Base-by-base conservation (phyloP, 257 asterid species). In the Solanum microdontum region DNA sequence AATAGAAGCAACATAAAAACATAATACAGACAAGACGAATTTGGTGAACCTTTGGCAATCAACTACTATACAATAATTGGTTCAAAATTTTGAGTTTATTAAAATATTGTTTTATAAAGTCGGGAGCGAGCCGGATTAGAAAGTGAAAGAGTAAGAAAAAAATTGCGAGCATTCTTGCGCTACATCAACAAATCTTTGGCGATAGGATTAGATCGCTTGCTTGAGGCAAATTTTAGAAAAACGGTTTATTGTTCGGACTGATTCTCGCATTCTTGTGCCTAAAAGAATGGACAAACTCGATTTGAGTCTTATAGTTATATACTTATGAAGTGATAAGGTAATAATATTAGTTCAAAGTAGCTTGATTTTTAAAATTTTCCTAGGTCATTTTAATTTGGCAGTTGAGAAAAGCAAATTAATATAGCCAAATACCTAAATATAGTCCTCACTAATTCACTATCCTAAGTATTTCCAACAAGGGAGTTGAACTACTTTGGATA, bases 1-100 rank as follows among this genome's bases (percentile, higher is more conserved):
- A 28, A 48, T 80, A 48, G 69, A 4, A 48, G 19, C 19, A 48
- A 15, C 10, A 15, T 45, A 80, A 12, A 68, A 24, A 43, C 28
- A 70, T 12, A 30, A 15, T 69, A 43, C 36, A 36, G 30, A 64
- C 37, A 69, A 51, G 40, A n/a, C 24, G 19, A 12, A 37, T 80
- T 86, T 82, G 88, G 88, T 88, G 82, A n/a, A 82, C 68, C 45
- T 82, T 37, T 69, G 87, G 84, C 70, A 2, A 62, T 60, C 68
- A 19, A 79, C 85, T 55, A 33, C 58, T 34, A 7, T 68, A 24
- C 40, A 21, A 2, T 74, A 64, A 13, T 28, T 69, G 37, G 11
- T 69, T 28, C 23, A 69, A 28, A 24, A 0, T 5, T 66, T 66
- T 66, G 17, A 26, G 74, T 66, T 68, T 24, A 7, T 28, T 69